Evolutionary conservation across 2,329 filamentous ascomycete genomes (phyloP), one percentile per base, ranked within the genome.

Genomic region (Pseudogymnoascus sp.): DNA sequence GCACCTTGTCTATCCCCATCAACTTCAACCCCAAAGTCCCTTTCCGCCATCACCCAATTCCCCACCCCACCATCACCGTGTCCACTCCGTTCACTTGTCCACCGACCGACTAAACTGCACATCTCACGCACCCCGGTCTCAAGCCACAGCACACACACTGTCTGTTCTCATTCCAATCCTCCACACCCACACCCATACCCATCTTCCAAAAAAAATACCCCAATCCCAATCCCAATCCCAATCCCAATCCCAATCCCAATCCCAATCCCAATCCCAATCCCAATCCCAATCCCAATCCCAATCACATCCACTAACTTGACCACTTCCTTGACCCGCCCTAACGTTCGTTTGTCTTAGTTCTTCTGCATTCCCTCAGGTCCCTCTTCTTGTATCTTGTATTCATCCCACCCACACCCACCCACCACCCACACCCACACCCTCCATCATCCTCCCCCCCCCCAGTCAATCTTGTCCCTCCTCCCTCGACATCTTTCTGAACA

Each of bases 401-500:
- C 34, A 36, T 36, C 34, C n/a, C 7, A 16, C n/a, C 37, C 37
- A 16, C n/a, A 16, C 16, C 39, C 16, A 42, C 39, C 36, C 36
- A 34, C 11, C 36, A 37, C 5, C 36, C 36, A n/a, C 34, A 5
- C 7, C 31, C 31, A 34, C n/a, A 39, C n/a, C 37, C 37, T 16
- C 23, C 23, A 21, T 21, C 34, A 6, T 2, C 34, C 34, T 3
- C 39, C 16, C 8, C 16, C 39, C 16, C 39, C 39, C 39, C 4
- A 42, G 39, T 42, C 39, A 42, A 37, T 42, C 39, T 8, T 42
- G 39, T 42, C 39, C 16, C 39, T 42, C 66, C 67, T 64, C 66
- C 60, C 64, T 65, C 66, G 69, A 69, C 67, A 65, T 66, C 63
- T 68, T 70, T 71, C 62, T 65, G 63, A 64, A 65, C 64, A 31